A percentile compares a stretch with the other conserved stretches of the same genome.
These are phyloP conservation scores for Vitis hybrid DNA, from an alignment of 177 flowering plant species.

Conservation along the genomic window DNA sequence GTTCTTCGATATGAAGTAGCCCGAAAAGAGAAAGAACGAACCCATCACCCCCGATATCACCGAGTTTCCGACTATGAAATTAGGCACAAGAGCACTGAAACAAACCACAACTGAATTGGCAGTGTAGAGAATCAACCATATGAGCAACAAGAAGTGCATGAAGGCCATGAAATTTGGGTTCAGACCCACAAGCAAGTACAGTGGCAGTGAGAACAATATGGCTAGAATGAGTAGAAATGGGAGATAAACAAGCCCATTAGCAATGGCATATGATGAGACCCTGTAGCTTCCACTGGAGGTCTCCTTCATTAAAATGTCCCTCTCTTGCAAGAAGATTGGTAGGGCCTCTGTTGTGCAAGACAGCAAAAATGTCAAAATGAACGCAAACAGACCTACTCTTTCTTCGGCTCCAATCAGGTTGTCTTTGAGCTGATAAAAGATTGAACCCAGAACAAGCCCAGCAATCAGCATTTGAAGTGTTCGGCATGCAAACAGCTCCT, in stretches of 20 bases:
- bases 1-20: constrained; percentile 81
- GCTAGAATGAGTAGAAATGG: constrained; percentile 84
- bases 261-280: constrained; percentile 84
- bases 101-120: constrained; percentile 97
- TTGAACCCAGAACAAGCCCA: constrained; percentile 80
- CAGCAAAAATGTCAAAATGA: constrained; percentile 71
- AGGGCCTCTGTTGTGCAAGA: constrained; percentile 90
- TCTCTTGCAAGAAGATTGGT: constrained; percentile 92
- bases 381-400: constrained; percentile 86
- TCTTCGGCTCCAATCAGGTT: constrained; percentile 60
- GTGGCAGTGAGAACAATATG: constrained; percentile 58
- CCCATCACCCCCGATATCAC: constrained; percentile 91
- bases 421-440: constrained; percentile 60
- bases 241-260: constrained; percentile 79
- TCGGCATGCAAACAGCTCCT: constrained; percentile 76
- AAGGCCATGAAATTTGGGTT: constrained; percentile 55
- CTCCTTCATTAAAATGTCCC: constrained; percentile 89
- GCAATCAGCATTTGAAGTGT: constrained; percentile 73
- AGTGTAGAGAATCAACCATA: constrained; percentile 83
- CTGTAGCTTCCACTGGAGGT: constrained; percentile 87
- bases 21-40: constrained; percentile 88
- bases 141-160: constrained; percentile 57
- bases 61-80: constrained; percentile 91
- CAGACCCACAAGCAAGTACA: constrained; percentile 92
- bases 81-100: constrained; percentile 86